A percentile compares a stretch with the other conserved stretches of the same genome.
These are phyloP conservation scores for Bryum argenteum DNA, from an alignment of 225 moss, liverwort and hornwort species.

Conservation along the genomic window DNA sequence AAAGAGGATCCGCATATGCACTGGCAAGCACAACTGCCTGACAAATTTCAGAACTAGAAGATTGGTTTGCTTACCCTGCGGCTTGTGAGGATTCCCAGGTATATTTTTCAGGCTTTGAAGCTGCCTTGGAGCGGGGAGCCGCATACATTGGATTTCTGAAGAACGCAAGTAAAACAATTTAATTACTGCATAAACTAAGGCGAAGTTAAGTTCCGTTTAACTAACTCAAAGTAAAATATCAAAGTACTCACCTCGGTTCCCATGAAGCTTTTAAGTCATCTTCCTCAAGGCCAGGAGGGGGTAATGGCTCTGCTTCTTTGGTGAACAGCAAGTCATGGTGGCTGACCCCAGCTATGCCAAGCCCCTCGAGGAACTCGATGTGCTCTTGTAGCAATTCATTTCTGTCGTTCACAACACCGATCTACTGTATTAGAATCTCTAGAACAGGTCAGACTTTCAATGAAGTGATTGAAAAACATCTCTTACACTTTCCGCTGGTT, in stretches of 20 bases:
- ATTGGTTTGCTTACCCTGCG: conserved; percentile 32
- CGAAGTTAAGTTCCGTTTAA: too few relatives aligned
- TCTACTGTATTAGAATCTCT: not conserved
- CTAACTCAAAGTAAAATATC: too few relatives aligned
- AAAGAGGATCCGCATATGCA: not conserved
- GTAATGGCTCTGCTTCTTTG: conserved; percentile 88
- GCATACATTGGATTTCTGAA: conserved; percentile 60
- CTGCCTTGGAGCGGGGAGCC: conserved; percentile 41
- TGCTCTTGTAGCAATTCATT: conserved; percentile 60
- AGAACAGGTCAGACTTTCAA: not conserved
- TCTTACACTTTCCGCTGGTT: conserved; percentile 81
- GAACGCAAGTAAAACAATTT: not conserved
- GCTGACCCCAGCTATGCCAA: conserved; percentile 87
- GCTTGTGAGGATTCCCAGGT: conserved; percentile 44
- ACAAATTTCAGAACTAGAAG: too few relatives aligned
- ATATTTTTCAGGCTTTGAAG: conserved; percentile 43
- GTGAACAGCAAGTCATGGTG: conserved; percentile 96
- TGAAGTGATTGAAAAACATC: not conserved
- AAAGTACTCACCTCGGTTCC: conserved; percentile 66
- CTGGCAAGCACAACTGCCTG: not conserved
- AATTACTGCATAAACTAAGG: not conserved
- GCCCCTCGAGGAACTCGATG: conserved; percentile 67
- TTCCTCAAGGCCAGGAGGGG: conserved; percentile 65
- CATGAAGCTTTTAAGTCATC: conserved; percentile 67
- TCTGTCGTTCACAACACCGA: conserved; percentile 4